These are phyloP conservation scores for Clathrus columnatus DNA, from an alignment of 768 basidiomycete species.

Conservation along the genomic window DNA sequence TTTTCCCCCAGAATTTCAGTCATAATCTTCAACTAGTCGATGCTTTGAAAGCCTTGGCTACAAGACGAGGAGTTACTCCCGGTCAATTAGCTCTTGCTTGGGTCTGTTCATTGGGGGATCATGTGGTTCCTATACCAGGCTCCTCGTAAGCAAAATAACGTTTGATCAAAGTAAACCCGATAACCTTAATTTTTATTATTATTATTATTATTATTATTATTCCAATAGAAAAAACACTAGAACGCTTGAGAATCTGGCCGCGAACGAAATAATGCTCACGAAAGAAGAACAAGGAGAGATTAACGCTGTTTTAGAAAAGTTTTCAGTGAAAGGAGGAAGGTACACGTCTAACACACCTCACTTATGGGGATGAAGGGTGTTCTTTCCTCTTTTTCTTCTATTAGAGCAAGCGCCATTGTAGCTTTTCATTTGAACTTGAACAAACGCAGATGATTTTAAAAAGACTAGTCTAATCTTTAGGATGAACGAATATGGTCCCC, in stretches of 20 bases:
- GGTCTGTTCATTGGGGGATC: constrained; percentile 30
- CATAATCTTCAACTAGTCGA: constrained; percentile 37
- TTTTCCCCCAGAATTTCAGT: constrained; percentile 25
- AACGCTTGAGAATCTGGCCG: constrained; percentile 38
- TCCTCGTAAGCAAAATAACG: constrained; percentile 32
- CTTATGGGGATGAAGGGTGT: constrained; percentile 5
- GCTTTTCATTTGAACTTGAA: too few relatives aligned
- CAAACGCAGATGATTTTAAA: too few relatives aligned
- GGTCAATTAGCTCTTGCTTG: constrained; percentile 34
- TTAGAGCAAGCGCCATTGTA: too few relatives aligned
- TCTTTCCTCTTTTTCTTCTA: too few relatives aligned
- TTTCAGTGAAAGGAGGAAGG: constrained; percentile 32
- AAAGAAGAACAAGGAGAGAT: constrained; percentile 34
- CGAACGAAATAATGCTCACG: constrained; percentile 33
- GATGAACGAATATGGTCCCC: too few relatives aligned
- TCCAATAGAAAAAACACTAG: constrained; percentile 27
- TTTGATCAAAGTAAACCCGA: constrained; percentile 20
- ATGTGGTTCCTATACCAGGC: constrained; percentile 42
- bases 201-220: constrained; percentile 20
- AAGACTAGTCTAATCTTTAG: too few relatives aligned
- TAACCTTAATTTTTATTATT: constrained; percentile 20
- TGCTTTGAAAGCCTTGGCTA: constrained; percentile 30
- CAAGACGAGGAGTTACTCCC: constrained; percentile 32
- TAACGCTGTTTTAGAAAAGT: constrained; percentile 26
- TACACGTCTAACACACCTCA: constrained; percentile 18